Percentiles rank a stretch among this genome's conserved stretches.
Evolutionary conservation across 2,329 filamentous ascomycete species (phyloP).

Genomic region (Mycosphaerella sp.): DNA sequence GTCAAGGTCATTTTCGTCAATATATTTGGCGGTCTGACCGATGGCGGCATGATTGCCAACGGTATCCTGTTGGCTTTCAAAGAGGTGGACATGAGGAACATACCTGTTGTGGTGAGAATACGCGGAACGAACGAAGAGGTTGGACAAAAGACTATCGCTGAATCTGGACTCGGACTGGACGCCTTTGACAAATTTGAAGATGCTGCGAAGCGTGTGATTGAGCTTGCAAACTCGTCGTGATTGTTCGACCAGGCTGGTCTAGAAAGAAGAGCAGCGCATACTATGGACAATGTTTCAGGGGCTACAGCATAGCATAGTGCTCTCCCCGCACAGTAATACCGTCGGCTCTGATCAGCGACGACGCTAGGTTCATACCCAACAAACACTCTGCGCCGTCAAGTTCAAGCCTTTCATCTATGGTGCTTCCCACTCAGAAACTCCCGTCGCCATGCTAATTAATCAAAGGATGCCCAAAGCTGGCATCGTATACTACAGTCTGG

Average conservation of each 20-base stretch:
- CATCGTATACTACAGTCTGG: too few relatives aligned
- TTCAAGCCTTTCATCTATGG: background rate
- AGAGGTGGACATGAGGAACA: conserved; percentile 50
- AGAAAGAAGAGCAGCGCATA: background rate
- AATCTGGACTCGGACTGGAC: conserved; percentile 61
- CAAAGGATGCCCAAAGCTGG: background rate
- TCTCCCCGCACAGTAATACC: too few relatives aligned
- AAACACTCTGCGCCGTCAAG: too few relatives aligned
- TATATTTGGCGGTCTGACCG: conserved; percentile 64
- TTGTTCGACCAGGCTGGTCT: background rate
- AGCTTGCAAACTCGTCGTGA: conserved; percentile 41
- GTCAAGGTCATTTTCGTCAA: conserved; percentile 69
- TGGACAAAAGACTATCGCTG: conserved; percentile 62
- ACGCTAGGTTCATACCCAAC: too few relatives aligned
- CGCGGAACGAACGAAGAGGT: conserved; percentile 67
- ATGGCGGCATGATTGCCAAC: conserved; percentile 75
- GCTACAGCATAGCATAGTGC: too few relatives aligned
- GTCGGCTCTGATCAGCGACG: too few relatives aligned
- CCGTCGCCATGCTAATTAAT: background rate
- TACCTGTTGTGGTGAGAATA: conserved; percentile 71
- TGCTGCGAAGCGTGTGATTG: conserved; percentile 61
- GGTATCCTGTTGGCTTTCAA: conserved; percentile 67
- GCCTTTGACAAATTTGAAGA: conserved; percentile 71
- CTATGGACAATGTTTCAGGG: too few relatives aligned
- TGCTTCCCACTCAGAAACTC: background rate